Evolutionary conservation across 2,329 filamentous ascomycete genomes (phyloP).

Genomic region (Diplocarpon mali): DNA sequence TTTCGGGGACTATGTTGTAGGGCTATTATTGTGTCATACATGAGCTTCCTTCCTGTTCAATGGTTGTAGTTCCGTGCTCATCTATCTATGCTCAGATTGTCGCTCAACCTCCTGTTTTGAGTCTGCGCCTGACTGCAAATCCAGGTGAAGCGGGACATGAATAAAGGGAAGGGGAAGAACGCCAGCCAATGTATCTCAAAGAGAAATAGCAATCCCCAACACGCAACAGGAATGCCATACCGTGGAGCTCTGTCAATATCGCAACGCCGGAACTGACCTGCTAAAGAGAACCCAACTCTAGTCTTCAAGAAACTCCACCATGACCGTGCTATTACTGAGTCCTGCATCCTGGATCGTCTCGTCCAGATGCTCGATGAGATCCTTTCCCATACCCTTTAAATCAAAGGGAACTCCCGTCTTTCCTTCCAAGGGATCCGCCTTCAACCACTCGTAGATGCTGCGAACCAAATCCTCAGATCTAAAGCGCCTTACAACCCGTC

Average conservation of each 20-base stretch:
- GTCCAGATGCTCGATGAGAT: constrained; percentile 67
- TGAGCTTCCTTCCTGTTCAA: not conserved
- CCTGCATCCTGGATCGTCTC: constrained; percentile 69
- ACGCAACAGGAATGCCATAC: not conserved
- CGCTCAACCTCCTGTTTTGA: too few species aligned
- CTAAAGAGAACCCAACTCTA: constrained; percentile 7
- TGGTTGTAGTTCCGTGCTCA: constrained; percentile 3
- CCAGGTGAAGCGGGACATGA: not conserved
- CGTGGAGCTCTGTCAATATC: constrained; percentile 7
- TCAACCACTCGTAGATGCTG: constrained; percentile 92
- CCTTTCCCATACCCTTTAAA: constrained; percentile 71
- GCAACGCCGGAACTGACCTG: not conserved
- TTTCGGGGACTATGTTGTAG: too few species aligned
- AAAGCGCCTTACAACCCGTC: constrained; percentile 83
- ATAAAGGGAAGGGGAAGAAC: constrained; percentile 2
- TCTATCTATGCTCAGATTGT: not conserved
- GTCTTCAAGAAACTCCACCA: constrained; percentile 75
- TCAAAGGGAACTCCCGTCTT: constrained; percentile 75
- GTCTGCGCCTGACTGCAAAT: too few species aligned
- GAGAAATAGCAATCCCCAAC: not conserved
- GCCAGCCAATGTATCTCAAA: constrained; percentile 4
- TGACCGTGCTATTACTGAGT: constrained; percentile 85
- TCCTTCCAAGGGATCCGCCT: constrained; percentile 72
- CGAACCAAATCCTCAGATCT: constrained; percentile 62
- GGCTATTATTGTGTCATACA: not conserved